Evolutionary conservation across 108 stramenopile species (phyloP).

Genomic region (Cylindrotheca fusiformis): DNA sequence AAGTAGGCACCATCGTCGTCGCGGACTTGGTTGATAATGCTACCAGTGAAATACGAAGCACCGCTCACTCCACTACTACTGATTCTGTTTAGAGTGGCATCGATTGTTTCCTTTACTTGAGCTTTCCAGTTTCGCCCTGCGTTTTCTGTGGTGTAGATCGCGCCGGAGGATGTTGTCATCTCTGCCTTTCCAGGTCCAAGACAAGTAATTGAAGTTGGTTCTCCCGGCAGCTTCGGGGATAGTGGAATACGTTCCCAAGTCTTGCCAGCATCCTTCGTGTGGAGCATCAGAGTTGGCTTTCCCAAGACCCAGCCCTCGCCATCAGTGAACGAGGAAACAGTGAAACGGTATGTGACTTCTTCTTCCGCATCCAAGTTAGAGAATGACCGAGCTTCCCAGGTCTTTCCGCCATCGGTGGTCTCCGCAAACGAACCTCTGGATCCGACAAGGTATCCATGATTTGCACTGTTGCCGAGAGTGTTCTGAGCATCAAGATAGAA

Average conservation of each 20-base stretch:
- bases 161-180: slow-evolving; percentile 94
- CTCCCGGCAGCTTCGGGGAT: slow-evolving; percentile 95
- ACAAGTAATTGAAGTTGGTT: slow-evolving; percentile 88
- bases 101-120: slow-evolving; percentile 97
- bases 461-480: slow-evolving; percentile 27
- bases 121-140: slow-evolving; percentile 97
- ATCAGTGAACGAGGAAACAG: slow-evolving; percentile 80
- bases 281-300: slow-evolving; percentile 91
- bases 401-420: slow-evolving; percentile 91
- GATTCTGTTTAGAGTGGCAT: slow-evolving; percentile 95
- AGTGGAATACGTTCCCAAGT: slow-evolving; percentile 97
- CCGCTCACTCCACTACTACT: slow-evolving; percentile 88
- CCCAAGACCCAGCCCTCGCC: slow-evolving; percentile 97
- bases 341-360: slow-evolving; percentile 92
- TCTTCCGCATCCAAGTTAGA: slow-evolving; percentile 95
- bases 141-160: slow-evolving; percentile 93
- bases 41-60: slow-evolving; percentile 93
- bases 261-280: slow-evolving; percentile 93
- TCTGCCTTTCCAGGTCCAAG: slow-evolving; percentile 88
- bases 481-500: not conserved
- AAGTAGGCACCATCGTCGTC: slow-evolving; percentile 87
- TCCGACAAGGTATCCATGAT: slow-evolving; percentile 97
- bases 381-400: slow-evolving; percentile 92
- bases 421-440: slow-evolving; percentile 96
- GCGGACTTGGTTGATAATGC: slow-evolving; percentile 85